Base-by-base conservation (phyloP, 345 rosid genomes). In the Acer campestre region DNA sequence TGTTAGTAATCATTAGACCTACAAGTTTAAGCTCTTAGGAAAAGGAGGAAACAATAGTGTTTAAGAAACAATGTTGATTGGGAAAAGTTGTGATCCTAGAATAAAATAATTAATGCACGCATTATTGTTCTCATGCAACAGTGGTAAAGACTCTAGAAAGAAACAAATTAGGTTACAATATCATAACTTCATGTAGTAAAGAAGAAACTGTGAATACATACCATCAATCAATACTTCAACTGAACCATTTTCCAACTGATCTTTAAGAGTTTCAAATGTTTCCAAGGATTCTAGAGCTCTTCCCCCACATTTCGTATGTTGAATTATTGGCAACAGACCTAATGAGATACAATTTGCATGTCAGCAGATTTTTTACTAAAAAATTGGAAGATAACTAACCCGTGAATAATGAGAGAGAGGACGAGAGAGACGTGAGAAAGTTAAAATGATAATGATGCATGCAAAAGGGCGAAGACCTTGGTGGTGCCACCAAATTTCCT, bases 291-390 rank as follows among this genome's bases (percentile, higher is more conserved):
- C 87, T 70, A 92, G 70, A 84, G 84, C 78, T 77, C 79, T 85
- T 79, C 90, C 97, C 71, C 75, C 88, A 83, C 77, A 85, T 78
- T 83, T 83, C 80, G 94, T 74, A 68, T 88, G 88, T 74, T 88
- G 90, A 82, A 96, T 88, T 81, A 94, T 91, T 75, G 98, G 99
- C 87, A 96, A 77, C 72, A 96, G 86, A 88, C 99, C 98, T 96
- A 67, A 68, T 66, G 70, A 83, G 80, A 80, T 29, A 61, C 31
- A 78, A 75, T 62, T 76, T 53, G 31, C 13, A 22, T 25, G 46
- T 76, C 63, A 61, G 25, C 14, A 38, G 61, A 56, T 68, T 0
- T 46, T 38, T 49, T 38, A 23, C 27, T 38, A 22, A 62, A 38
- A 59, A 2, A 14, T 61, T 76, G 38, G 68, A 38, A 1, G 53